Evolutionary conservation across 2,329 filamentous ascomycete species (phyloP), one percentile per base, ranked within the genome.

Genomic region (Onygenales sp.): DNA sequence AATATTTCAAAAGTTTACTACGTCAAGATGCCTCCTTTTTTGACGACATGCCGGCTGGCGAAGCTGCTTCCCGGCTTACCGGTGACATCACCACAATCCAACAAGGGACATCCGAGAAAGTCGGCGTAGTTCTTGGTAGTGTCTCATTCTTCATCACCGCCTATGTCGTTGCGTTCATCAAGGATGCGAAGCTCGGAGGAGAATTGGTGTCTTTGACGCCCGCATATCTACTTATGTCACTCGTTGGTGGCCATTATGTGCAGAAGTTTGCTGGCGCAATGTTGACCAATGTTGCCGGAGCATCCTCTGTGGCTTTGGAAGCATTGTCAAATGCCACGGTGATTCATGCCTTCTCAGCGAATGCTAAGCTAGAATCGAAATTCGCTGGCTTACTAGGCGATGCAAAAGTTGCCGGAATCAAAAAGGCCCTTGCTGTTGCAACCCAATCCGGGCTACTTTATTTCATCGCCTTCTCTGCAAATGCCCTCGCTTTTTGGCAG

Each of bases 401-500:
- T 8, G 77, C 79, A 14, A 69, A 73, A 45, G 71, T 65, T n/a
- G 71, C 76, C 13, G 81, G 75, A 6, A 75, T 79, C 52, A 77
- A 77, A 55, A 85, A 84, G 62, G 75, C 79, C 0, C 64, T 76
- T 2, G 70, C 75, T 1, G 71, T 76, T 14, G 83, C 77, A 1
- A 60, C 77, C 0, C 80, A 84, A 62, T 73, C 79, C 9, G 81
- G 81, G 4, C 62, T 77, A 17, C 68, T 85, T 6, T 85, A 82
- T 63, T 84, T 85, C 58, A 77, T 85, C 57, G 79, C 82, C 7
- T 85, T 82, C 58, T 75, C 80, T 2, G 80, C 80, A 4, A 85
- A 85, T 63, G 80, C 79, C 0, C 70, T 86, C 9, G 80, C 82
- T 0, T 85, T 83, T 62, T 85, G 81, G 80, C 77, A 84, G 62